phyloP scores from a whole-genome alignment of 495 filamentous ascomycete species.

The Penicillium daleae region DNA sequence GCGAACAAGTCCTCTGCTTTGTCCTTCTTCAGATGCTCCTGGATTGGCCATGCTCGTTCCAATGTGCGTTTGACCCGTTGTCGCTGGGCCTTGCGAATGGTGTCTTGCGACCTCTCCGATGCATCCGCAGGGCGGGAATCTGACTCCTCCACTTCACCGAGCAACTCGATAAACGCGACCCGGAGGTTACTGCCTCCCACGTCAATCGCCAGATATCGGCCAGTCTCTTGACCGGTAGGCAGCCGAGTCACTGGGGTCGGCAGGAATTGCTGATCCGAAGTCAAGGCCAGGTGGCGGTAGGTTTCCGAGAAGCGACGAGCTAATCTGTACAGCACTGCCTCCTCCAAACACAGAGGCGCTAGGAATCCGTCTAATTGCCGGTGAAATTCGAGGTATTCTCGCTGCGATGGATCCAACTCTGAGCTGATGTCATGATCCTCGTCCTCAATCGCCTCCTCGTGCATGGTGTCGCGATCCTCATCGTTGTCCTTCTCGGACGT shows the following conservation, averaged over 20 bases:
- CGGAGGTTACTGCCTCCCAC: slow-evolving; percentile 82
- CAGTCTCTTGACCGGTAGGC: slow-evolving; percentile 63
- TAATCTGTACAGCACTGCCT: slow-evolving; percentile 58
- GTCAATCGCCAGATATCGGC: slow-evolving; percentile 77
- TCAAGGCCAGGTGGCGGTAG: slow-evolving; percentile 65
- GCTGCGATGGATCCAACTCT: slow-evolving; percentile 38
- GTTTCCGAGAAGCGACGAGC: slow-evolving; percentile 63
- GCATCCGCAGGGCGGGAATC: slow-evolving; percentile 40
- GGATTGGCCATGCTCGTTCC: slow-evolving; percentile 78
- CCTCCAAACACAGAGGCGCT: slow-evolving; percentile 43
- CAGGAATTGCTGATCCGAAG: slow-evolving; percentile 73
- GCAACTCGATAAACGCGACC: slow-evolving; percentile 75
- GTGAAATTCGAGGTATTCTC: slow-evolving; percentile 37
- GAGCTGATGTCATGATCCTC: slow-evolving; percentile 41
- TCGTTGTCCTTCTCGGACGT: slow-evolving; percentile 38
- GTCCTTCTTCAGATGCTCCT: slow-evolving; percentile 76
- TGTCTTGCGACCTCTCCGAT: slow-evolving; percentile 43
- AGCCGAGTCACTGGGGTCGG: slow-evolving; percentile 78
- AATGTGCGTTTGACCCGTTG: slow-evolving; percentile 61
- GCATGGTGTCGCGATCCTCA: slow-evolving; percentile 39
- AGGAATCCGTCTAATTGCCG: slow-evolving; percentile 45
- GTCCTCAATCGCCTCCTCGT: slow-evolving; percentile 47
- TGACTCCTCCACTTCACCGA: slow-evolving; percentile 51
- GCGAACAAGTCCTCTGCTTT: slow-evolving; percentile 74
- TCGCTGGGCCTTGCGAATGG: slow-evolving; percentile 50